Base-by-base conservation (phyloP, 306 rosid species). In the Oemleria cerasiformis region DNA sequence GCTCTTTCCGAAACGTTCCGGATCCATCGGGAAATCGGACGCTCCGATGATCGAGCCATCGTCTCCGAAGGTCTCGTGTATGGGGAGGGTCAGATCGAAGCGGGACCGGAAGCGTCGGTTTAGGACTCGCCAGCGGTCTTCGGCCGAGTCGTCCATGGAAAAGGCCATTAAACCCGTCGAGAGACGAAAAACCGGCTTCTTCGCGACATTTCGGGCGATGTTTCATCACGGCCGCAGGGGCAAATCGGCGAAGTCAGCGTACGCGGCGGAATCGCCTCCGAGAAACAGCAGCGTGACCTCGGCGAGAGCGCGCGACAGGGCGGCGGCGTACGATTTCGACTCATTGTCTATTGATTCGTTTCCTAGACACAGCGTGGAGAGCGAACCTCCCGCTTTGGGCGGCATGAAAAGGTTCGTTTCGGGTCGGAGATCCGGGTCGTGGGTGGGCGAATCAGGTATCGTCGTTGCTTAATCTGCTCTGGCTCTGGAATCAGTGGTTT, bases 61-160 rank as follows among this genome's bases (percentile, higher is more conserved):
- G 8, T 94, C 99, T 12, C 99, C 99, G 9, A 94, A 94, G 83
- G 99, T 94, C 9, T 94, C 99, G 0, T 94, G 99, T 54, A 94
- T 94, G 74, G 99, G 99, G 5, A 83, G 92, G 65, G 99, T 94
- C 67, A 83, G 96, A 84, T 94, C 99, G 11, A 94, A 79, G 82
- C 77, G 90, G 6, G 92, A 86, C 59, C 80, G 91, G 65, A 87
- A 80, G 59, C 86, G 96, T 0, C 71, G 89, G 53, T 42, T 76
- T 73, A 74, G 87, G 84, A 80, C 40, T 44, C 96, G 90, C 56
- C 87, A 77, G 30, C 63, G 81, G 8, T 48, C 85, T 9, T 57
- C 74, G 10, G 68, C 60, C 39, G 73, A 19, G 64, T 5, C 82
- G 5, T 60, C 53, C 19, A 7, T 74, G 49, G 71, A 74, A 1